Evolutionary conservation across 164 flowering plant genomes (phyloP), one percentile per base, ranked within the genome.

Genomic region (Chloranthus sessilifolius): DNA sequence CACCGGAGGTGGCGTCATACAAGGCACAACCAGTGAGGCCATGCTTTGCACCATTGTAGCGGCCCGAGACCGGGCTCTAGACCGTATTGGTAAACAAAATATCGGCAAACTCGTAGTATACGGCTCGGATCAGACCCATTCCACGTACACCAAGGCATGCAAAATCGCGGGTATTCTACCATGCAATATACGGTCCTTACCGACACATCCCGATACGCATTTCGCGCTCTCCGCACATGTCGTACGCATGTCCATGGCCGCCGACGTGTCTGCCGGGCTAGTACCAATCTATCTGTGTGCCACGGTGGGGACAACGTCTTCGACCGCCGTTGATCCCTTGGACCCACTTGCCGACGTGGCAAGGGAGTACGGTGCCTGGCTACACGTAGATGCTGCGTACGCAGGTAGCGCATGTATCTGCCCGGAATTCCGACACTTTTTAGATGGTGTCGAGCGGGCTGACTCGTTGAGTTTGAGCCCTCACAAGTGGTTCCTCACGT

Each of bases 371-470:
- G 66, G 65, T 22, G 55, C 71, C 10, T 83, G 90, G 90, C 41
- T 78, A 25, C 90, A 80, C 54, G 79, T 83, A 22, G 86, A 82
- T 42, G 85, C 80, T 3, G 88, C 85, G 0, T 77, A 78, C 23
- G 82, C 61, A 6, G 84, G 85, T 0, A 68, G 72, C 14, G 85
- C 83, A 1, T 79, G 85, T 26, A 78, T 82, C 3, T 80, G 85
- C 30, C 85, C 89, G 2, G 90, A 83, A 73, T 78, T 70, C 20
- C 63, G 84, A 7, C 66, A 67, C 12, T 63, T 62, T 35, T 19
- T 82, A 29, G 39, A 70, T 40, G 86, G 82, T 10, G 46, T 82
- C 1, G 87, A 80, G 7, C 41, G 45, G 17, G 74, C 59, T 0
- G 77, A 78, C 61, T 80, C 86, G 2, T 6, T 80, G 19, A 83